A percentile compares a stretch with the other conserved stretches of the same genome.
Evolutionary conservation across 1,139 yeast species (phyloP).

Genomic region (Yamadazyma membranifaciens): DNA sequence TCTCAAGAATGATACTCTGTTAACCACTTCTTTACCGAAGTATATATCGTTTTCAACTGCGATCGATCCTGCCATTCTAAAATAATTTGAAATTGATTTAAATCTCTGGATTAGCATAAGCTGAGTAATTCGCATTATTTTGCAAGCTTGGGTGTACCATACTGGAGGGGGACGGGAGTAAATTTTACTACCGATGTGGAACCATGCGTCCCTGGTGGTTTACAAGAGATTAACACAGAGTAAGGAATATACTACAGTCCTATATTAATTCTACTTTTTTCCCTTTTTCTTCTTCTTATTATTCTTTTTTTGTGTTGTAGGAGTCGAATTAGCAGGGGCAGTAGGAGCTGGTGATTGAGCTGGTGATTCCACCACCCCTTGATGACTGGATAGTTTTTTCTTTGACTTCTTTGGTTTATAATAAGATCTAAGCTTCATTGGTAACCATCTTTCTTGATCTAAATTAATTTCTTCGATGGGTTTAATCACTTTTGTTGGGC

Average conservation of each 20-base stretch:
- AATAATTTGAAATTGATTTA: conserved; percentile 12
- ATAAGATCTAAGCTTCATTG: conserved; percentile 78
- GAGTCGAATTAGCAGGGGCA: conserved; percentile 8
- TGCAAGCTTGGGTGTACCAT: too few relatives aligned
- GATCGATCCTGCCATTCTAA: conserved; percentile 18
- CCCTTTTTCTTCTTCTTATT: conserved; percentile 49
- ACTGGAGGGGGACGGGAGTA: not conserved
- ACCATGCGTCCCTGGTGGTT: too few relatives aligned
- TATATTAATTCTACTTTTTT: conserved; percentile 25
- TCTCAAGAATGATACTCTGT: conserved; percentile 78
- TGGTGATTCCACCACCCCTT: conserved; percentile 54
- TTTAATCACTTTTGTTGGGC: conserved; percentile 34
- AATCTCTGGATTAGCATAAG: conserved; percentile 12
- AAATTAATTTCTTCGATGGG: conserved; percentile 30
- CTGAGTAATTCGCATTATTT: conserved; percentile 2
- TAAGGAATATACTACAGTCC: not conserved
- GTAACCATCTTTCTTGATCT: conserved; percentile 82
- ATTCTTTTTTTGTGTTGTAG: conserved; percentile 17
- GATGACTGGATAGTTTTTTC: conserved; percentile 60
- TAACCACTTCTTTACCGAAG: conserved; percentile 60
- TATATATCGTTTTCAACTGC: conserved; percentile 35
- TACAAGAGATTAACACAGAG: not conserved
- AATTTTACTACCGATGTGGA: too few relatives aligned
- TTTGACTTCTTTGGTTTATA: conserved; percentile 74
- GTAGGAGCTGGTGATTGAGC: conserved; percentile 18